Base-by-base conservation (phyloP, 1,139 yeast genomes). In the Yamadazyma triangularis region DNA sequence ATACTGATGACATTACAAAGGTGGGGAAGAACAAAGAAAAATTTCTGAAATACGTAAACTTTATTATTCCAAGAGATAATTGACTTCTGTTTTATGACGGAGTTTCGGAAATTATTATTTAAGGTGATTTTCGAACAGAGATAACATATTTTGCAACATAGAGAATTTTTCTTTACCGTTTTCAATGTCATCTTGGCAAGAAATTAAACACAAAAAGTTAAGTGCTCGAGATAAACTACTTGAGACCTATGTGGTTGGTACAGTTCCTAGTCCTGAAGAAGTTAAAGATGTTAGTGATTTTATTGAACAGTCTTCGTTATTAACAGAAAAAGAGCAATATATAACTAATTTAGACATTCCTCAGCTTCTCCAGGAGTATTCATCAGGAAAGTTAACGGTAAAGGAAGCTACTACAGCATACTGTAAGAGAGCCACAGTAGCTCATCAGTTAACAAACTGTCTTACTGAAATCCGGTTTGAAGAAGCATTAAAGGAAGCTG, bases 341-440 rank as follows among this genome's bases (percentile, higher is more conserved):
- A 60, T 75, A 22, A 64, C 57, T 4, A 33, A 30, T 20, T 35
- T 40, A 15, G 25, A 14, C 8, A 28, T 38, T 4, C 10, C 21
- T 5, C 25, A 26, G 24, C 32, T 39, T 6, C 16, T 35, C 2
- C 15, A 15, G 2, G 6, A 11, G 4, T 35, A 33, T 18, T 5
- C 13, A 8, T 19, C 19, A 9, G 58, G 60, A 1, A 40, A 49
- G 29, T 52, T 51, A 41, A 51, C 65, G 2, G 58, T 74, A 0
- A 67, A 60, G 12, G 63, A 68, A 29, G 75, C 71, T 21, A 60
- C 61, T 39, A 53, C 53, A 23, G 76, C 78, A 0, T 74, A 64
- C 49, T 65, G 74, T 24, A 64, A 70, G 30, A 54, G 77, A 32
- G 74, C 76, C 4, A 46, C 52, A n/a, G 47, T 58, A 26, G 59